Evolutionary conservation across 2,329 filamentous ascomycete genomes (phyloP).

Genomic region (Conoideocrella luteorostrata): DNA sequence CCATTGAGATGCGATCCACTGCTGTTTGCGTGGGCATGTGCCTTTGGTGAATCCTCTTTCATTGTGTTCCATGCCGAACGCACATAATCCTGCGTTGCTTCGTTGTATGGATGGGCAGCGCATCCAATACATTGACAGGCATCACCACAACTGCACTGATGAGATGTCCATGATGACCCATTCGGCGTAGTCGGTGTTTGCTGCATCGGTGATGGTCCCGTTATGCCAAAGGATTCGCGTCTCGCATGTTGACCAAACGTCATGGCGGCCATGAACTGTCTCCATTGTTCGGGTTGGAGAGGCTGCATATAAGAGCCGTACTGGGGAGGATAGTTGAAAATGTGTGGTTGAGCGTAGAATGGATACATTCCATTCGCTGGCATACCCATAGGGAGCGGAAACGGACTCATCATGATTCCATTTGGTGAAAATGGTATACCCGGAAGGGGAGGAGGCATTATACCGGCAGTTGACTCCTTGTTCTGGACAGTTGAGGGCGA

Average conservation of each 20-base stretch:
- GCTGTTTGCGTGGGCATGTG: constrained; percentile 12
- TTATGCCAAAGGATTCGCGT: constrained; percentile 16
- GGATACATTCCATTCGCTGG: constrained; percentile 33
- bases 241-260: constrained; percentile 3
- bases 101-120: constrained; percentile 60
- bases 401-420: constrained; percentile 28
- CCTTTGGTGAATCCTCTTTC: constrained; percentile 25
- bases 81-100: constrained; percentile 50
- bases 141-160: constrained; percentile 57
- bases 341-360: constrained; percentile 36
- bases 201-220: constrained; percentile 15
- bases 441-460: constrained; percentile 14
- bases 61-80: constrained; percentile 40
- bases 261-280: constrained; percentile 38
- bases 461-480: constrained; percentile 13
- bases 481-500: constrained; percentile 14
- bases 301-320: constrained; percentile 51
- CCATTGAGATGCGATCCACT: constrained; percentile 9
- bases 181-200: constrained; percentile 12
- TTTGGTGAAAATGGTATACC: constrained; percentile 17
- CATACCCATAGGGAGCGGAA: constrained; percentile 29
- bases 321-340: constrained; percentile 47
- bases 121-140: constrained; percentile 63
- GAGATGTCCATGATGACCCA: constrained; percentile 26
- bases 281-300: constrained; percentile 48